These are phyloP conservation scores for Lyophyllum shimeji DNA, from an alignment of 768 basidiomycete genomes.

Conservation along the genomic window DNA sequence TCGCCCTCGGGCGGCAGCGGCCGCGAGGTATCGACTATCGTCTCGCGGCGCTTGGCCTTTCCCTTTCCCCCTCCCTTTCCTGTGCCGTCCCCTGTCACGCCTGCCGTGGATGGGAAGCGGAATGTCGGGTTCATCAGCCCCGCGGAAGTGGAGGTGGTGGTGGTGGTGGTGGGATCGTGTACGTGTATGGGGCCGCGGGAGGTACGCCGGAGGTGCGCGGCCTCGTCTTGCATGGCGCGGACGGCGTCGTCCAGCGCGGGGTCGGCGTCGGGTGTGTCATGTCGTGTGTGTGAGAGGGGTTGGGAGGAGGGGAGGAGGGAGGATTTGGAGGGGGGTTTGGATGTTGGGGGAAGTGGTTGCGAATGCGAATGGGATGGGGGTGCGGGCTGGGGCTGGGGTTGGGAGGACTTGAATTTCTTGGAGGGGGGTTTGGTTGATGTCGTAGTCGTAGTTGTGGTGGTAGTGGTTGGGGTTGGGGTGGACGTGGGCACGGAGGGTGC, in stretches of 20 bases:
- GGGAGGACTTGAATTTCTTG: constrained; percentile 56
- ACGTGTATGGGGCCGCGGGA: constrained; percentile 48
- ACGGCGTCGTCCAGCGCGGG: constrained; percentile 64
- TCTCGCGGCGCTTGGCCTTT: constrained; percentile 29
- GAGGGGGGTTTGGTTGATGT: constrained; percentile 41
- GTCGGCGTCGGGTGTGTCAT: constrained; percentile 43
- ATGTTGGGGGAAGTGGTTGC: constrained; percentile 16
- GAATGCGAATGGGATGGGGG: no score
- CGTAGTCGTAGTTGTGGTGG: no score
- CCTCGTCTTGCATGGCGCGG: constrained; percentile 72
- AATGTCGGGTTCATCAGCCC: constrained; percentile 19
- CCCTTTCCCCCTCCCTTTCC: constrained; percentile 19
- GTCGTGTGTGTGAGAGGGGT: constrained; percentile 13
- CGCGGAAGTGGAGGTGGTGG: constrained; percentile 22
- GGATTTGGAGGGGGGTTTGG: constrained; percentile 8
- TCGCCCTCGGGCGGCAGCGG: constrained; percentile 43
- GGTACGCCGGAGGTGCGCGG: constrained; percentile 58
- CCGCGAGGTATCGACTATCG: constrained; percentile 43
- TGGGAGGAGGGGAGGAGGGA: background rate
- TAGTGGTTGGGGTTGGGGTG: background rate
- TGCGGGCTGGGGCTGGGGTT: no score
- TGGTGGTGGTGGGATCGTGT: constrained; percentile 34
- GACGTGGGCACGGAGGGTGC: constrained; percentile 33
- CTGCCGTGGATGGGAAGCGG: constrained; percentile 32
- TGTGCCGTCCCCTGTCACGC: constrained; percentile 18